Evolutionary conservation across 305 asterid genomes (phyloP).

Genomic region (Fraxinus albicans): DNA sequence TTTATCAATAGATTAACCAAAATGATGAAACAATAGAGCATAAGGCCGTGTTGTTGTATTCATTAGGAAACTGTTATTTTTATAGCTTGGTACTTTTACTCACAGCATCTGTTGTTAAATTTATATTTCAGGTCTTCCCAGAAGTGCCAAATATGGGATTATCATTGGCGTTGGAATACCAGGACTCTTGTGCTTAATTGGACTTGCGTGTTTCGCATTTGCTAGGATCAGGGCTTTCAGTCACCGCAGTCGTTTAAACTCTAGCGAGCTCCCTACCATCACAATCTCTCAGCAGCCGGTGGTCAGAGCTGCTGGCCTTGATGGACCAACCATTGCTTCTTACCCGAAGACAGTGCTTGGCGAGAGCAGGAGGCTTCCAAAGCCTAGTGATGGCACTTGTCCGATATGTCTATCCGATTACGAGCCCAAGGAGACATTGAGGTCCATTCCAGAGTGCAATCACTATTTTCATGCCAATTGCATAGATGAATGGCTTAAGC

Average conservation of each 20-base stretch:
- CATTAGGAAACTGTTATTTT: background rate
- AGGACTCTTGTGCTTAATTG: constrained; percentile 41
- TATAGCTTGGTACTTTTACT: background rate
- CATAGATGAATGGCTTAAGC: constrained; percentile 72
- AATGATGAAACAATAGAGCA: background rate
- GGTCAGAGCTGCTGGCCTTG: constrained; percentile 37
- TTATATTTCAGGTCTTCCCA: constrained; percentile 46
- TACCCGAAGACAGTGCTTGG: constrained; percentile 65
- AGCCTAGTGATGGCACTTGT: constrained; percentile 43
- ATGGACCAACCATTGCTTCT: constrained; percentile 41
- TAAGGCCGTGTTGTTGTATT: background rate
- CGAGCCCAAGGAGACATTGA: constrained; percentile 48
- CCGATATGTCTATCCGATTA: constrained; percentile 64
- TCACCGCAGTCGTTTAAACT: constrained; percentile 16
- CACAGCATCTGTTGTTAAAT: background rate
- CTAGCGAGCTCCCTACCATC: constrained; percentile 30
- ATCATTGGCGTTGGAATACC: constrained; percentile 64
- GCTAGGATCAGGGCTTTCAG: constrained; percentile 30
- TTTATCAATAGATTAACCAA: background rate
- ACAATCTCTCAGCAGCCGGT: constrained; percentile 24
- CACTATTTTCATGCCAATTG: constrained; percentile 61
- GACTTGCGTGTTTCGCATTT: constrained; percentile 41
- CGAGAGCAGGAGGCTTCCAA: constrained; percentile 63
- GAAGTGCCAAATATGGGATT: constrained; percentile 55
- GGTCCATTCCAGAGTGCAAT: constrained; percentile 62